A percentile compares a stretch with the other conserved stretches of the same genome.
These are phyloP conservation scores for Sporothrix variecibatus DNA, from an alignment of 2,329 filamentous ascomycete genomes.

Conservation along the genomic window DNA sequence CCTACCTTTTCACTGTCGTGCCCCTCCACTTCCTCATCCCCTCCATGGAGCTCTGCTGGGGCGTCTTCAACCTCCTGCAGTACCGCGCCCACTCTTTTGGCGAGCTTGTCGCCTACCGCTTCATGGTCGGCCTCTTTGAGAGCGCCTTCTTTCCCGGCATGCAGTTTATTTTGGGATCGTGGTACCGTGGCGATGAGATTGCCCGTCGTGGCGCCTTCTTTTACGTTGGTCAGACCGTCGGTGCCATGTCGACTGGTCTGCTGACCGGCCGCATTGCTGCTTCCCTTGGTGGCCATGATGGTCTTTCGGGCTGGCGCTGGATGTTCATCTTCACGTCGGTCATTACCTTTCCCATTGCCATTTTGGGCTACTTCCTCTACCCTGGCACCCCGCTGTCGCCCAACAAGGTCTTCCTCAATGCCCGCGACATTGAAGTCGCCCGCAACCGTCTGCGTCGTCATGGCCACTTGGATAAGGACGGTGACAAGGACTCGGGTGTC, in stretches of 20 bases:
- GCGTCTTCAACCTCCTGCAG: slow-evolving; percentile 42
- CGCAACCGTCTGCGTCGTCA: background rate
- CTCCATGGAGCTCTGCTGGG: slow-evolving; percentile 44
- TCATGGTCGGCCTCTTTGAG: slow-evolving; percentile 57
- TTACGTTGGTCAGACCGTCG: slow-evolving; percentile 62
- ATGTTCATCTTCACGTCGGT: slow-evolving; percentile 49
- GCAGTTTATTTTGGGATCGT: slow-evolving; percentile 46
- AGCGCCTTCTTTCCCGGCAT: slow-evolving; percentile 57
- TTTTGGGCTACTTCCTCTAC: slow-evolving; percentile 53
- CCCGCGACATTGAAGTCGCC: slow-evolving; percentile 22
- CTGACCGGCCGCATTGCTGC: slow-evolving; percentile 35
- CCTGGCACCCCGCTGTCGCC: slow-evolving; percentile 49
- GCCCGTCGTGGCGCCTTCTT: background rate
- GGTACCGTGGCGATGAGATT: background rate
- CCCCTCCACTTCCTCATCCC: slow-evolving; percentile 36
- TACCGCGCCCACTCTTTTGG: slow-evolving; percentile 49
- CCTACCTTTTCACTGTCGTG: slow-evolving; percentile 43
- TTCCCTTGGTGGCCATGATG: slow-evolving; percentile 58
- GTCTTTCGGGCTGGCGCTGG: slow-evolving; percentile 56
- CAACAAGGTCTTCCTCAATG: slow-evolving; percentile 40
- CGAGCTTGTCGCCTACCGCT: slow-evolving; percentile 50
- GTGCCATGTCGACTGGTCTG: slow-evolving; percentile 60
- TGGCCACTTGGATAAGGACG: background rate
- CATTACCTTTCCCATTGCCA: slow-evolving; percentile 47
- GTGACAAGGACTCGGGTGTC: background rate